A percentile compares a stretch with the other conserved stretches of the same genome.
These are phyloP conservation scores for Cercospora berteroae DNA, from an alignment of 2,329 filamentous ascomycete genomes.

Conservation along the genomic window DNA sequence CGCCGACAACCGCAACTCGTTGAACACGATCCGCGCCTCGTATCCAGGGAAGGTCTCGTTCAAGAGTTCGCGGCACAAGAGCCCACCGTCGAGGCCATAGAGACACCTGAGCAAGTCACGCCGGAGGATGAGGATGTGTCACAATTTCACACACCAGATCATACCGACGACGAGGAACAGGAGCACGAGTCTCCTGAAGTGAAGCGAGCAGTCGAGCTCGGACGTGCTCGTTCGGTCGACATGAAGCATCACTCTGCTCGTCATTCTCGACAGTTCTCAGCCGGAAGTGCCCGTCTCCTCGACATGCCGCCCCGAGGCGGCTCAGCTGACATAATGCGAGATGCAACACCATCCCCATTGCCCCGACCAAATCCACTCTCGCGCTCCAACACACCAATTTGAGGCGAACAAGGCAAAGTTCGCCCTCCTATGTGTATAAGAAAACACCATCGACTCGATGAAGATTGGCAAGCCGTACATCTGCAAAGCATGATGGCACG, in stretches of 20 bases:
- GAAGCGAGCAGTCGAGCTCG: slow-evolving; percentile 68
- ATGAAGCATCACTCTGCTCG: slow-evolving; percentile 33
- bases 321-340: slow-evolving; percentile 14
- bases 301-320: slow-evolving; percentile 43
- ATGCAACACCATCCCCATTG: slow-evolving; percentile 10
- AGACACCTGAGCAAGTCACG: slow-evolving; percentile 31
- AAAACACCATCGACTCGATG: background rate
- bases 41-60: slow-evolving; percentile 61
- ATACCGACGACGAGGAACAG: slow-evolving; percentile 23
- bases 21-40: slow-evolving; percentile 56
- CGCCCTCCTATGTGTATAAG: background rate
- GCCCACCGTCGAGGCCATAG: slow-evolving; percentile 23
- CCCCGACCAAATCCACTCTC: slow-evolving; percentile 8
- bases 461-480: slow-evolving; percentile 6
- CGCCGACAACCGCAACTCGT: slow-evolving; percentile 64
- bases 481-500: slow-evolving; percentile 1
- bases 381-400: slow-evolving; percentile 7
- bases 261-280: slow-evolving; percentile 70
- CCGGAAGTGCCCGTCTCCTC: slow-evolving; percentile 72
- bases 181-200: slow-evolving; percentile 36
- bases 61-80: slow-evolving; percentile 49
- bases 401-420: background rate
- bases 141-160: slow-evolving; percentile 15
- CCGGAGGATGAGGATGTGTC: slow-evolving; percentile 7
- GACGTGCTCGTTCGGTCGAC: slow-evolving; percentile 51